Evolutionary conservation across 179 eudicot species (phyloP).

Genomic region (Camellia oleifera): DNA sequence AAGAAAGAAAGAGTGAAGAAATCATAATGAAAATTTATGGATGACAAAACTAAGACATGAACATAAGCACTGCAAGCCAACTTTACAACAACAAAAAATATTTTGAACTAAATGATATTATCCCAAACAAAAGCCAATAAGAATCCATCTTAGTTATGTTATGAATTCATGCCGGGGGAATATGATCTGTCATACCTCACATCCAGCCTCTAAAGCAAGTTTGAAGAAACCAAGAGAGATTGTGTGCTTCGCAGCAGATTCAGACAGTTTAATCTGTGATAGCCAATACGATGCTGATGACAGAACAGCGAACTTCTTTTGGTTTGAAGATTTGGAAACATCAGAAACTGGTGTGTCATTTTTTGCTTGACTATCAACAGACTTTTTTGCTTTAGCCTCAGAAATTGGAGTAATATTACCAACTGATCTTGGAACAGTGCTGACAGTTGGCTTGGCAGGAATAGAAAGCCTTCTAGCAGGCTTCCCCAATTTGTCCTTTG

Average conservation of each 20-base stretch:
- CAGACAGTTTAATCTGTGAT: slow-evolving; percentile 83
- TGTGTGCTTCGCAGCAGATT: slow-evolving; percentile 75
- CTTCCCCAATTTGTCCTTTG: slow-evolving; percentile 62
- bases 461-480: slow-evolving; percentile 81
- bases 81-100: no score
- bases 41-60: no score
- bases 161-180: not conserved
- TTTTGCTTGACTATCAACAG: slow-evolving; percentile 36
- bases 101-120: not conserved
- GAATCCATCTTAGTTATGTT: not conserved
- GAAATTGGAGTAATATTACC: slow-evolving; percentile 61
- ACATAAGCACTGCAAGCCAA: not conserved
- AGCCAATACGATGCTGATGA: slow-evolving; percentile 85
- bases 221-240: slow-evolving; percentile 86
- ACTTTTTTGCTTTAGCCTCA: slow-evolving; percentile 54
- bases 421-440: slow-evolving; percentile 40
- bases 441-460: slow-evolving; percentile 50
- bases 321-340: slow-evolving; percentile 49
- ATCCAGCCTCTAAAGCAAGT: slow-evolving; percentile 84
- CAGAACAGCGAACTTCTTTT: slow-evolving; percentile 55
- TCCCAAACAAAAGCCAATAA: not conserved
- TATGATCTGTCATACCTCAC: slow-evolving; percentile 51
- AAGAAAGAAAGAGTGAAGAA: not conserved
- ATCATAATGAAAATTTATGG: no score
- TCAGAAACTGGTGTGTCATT: slow-evolving; percentile 63